Evolutionary conservation across 352 stramenopile genomes (phyloP).

Genomic region (Nothophytophthora sp.): DNA sequence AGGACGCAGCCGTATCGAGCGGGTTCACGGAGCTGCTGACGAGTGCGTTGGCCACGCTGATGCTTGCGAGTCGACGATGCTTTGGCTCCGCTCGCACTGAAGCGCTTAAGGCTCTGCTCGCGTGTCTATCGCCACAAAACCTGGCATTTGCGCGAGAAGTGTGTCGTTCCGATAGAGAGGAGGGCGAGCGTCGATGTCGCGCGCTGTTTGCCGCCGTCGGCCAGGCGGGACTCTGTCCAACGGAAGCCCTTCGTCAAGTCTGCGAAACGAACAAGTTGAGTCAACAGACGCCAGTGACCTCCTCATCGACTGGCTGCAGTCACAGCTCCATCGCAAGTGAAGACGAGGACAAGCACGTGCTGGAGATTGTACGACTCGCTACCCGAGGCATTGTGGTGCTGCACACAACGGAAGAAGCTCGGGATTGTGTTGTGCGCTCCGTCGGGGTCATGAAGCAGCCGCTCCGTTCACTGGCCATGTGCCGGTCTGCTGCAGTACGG

Average conservation of each 20-base stretch:
- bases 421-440: conserved; percentile 34
- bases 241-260: conserved; percentile 40
- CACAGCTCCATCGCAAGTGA: conserved; percentile 16
- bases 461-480: conserved; percentile 29
- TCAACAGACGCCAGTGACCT: conserved; percentile 9
- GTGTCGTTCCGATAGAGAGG: conserved; percentile 6
- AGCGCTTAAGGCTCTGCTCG: conserved; percentile 42
- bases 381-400: conserved; percentile 53
- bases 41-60: conserved; percentile 33
- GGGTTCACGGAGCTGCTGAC: conserved; percentile 26
- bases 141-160: conserved; percentile 24
- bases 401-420: conserved; percentile 43
- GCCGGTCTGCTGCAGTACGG: conserved; percentile 22
- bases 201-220: conserved; percentile 26
- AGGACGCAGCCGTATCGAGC: conserved; percentile 9
- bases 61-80: conserved; percentile 39
- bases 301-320: no score
- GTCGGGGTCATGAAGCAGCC: conserved; percentile 34
- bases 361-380: conserved; percentile 42
- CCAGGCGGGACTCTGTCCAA: conserved; percentile 43
- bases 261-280: conserved; percentile 37
- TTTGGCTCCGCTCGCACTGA: conserved; percentile 31
- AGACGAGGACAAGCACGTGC: conserved; percentile 28
- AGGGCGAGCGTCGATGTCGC: conserved; percentile 7
- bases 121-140: conserved; percentile 41